phyloP scores from a whole-genome alignment of 176 grass and related monocot species.

The Thinopyrum elongatum region DNA sequence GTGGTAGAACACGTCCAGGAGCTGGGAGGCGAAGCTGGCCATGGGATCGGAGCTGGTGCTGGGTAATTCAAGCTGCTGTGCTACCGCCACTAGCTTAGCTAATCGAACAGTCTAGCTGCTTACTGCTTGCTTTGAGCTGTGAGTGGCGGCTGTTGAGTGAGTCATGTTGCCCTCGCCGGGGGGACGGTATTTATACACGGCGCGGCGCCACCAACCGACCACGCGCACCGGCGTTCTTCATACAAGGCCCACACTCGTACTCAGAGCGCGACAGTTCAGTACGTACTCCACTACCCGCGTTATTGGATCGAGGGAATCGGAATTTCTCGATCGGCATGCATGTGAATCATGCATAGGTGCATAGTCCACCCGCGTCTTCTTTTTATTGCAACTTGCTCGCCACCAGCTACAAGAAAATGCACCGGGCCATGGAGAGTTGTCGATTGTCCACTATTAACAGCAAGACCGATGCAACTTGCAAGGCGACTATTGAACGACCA shows the following conservation, averaged over 20 bases:
- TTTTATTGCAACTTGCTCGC: background rate
- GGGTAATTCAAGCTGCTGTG: too few relatives aligned
- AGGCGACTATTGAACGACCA: background rate
- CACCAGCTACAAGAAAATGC: background rate
- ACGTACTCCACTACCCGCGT: background rate
- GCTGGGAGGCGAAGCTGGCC: constrained; percentile 35
- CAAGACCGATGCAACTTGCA: background rate
- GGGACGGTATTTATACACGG: background rate
- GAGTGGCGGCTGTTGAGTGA: background rate
- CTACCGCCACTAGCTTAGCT: background rate
- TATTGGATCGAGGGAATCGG: background rate
- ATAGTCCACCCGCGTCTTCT: background rate
- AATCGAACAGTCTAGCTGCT: background rate
- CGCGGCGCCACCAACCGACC: background rate
- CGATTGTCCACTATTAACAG: background rate
- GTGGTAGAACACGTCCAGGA: constrained; percentile 29
- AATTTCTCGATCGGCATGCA: constrained; percentile 23
- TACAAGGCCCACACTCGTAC: background rate
- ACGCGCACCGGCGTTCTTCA: background rate
- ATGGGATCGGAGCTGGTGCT: background rate
- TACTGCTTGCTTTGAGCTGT: background rate
- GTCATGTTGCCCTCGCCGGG: background rate
- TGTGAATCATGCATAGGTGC: constrained; percentile 16
- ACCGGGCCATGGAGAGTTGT: background rate
- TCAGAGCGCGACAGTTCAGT: background rate